Evolutionary conservation across 2,329 filamentous ascomycete species (phyloP), one percentile per base, ranked within the genome.

Genomic region (Ophiocordyceps camponoti-rufipedis): DNA sequence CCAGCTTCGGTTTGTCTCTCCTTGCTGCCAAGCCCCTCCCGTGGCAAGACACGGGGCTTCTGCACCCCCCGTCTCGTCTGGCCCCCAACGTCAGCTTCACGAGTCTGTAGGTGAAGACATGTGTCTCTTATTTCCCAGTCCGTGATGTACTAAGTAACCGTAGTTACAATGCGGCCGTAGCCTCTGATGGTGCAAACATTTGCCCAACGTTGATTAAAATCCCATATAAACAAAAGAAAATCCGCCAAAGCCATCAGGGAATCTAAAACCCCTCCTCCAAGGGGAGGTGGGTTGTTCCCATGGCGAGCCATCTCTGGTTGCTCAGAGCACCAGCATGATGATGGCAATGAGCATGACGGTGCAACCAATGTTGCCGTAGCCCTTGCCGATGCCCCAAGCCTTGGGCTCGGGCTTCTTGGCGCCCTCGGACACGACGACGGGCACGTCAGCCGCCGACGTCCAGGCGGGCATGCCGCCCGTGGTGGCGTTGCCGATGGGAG

Each of bases 291-390:
- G 14, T 16, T 38, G 12, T 35, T 38, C 16, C n/a, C 35, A 9
- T 10, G 7, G 14, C n/a, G 9, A 9, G 9, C 6, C 14, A 16
- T 38, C 6, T 18, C 5, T 18, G 4, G n/a, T 9, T 6, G 35
- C 18, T 40, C 56, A 67, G 45, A 63, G 48, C 42, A 58, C 47
- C 38, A 61, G 56, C 54, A 61, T 56, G 44, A 62, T 49, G 42
- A 53, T 53, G 12, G 58, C 58, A 35, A 63, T 47, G 45, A 65
- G 51, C 58, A 67, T 58, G 50, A 65, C 51, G 35, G 56, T 51
- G 48, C 58, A 62, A 39, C 57, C 55, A 28, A 64, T 52, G 46
- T 58, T 57, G 48, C 58, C 55, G 18, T 54, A 54, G 47, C 55
- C 54, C 44, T 54, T 61, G 46, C 51, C 51, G 23, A 50, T 50